These are phyloP conservation scores for Terana coerulea DNA, from an alignment of 768 basidiomycete genomes.

Conservation along the genomic window DNA sequence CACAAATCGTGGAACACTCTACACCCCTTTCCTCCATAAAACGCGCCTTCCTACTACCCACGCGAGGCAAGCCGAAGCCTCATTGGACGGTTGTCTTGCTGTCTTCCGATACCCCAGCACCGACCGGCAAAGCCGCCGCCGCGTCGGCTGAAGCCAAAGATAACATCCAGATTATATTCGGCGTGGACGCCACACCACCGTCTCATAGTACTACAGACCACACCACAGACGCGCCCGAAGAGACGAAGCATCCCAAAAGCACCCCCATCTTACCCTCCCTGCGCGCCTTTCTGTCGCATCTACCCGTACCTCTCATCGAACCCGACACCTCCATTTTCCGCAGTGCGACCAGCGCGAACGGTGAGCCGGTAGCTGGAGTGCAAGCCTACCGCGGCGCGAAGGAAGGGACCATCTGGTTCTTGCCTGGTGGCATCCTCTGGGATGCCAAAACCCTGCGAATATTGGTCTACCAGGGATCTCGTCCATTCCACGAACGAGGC, in stretches of 20 bases:
- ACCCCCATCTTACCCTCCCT: conserved; percentile 47
- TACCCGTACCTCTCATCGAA: conserved; percentile 41
- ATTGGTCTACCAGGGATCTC: conserved; percentile 65
- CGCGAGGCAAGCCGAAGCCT: conserved; percentile 64
- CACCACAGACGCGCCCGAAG: conserved; percentile 25
- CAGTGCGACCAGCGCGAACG: conserved; percentile 34
- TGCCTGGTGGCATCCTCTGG: conserved; percentile 63
- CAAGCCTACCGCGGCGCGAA: conserved; percentile 74
- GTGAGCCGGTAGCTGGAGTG: conserved; percentile 42
- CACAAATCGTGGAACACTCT: conserved; percentile 45
- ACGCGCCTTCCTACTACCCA: conserved; percentile 70
- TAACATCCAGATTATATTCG: conserved; percentile 58
- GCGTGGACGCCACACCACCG: conserved; percentile 55
- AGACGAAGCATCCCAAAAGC: conserved; percentile 41
- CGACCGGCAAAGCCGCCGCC: conserved; percentile 30
- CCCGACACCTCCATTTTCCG: conserved; percentile 52
- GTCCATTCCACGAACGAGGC: conserved; percentile 19
- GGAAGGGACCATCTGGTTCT: conserved; percentile 69
- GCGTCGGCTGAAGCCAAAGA: conserved; percentile 19
- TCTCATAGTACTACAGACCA: conserved; percentile 41
- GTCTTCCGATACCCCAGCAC: conserved; percentile 44
- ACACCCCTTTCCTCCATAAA: conserved; percentile 46
- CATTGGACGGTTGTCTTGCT: conserved; percentile 74
- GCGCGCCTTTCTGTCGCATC: conserved; percentile 47
- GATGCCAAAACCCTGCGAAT: conserved; percentile 76